Conservation (phyloP, 495 filamentous ascomycete genomes). For the Podospora sp. region DNA sequence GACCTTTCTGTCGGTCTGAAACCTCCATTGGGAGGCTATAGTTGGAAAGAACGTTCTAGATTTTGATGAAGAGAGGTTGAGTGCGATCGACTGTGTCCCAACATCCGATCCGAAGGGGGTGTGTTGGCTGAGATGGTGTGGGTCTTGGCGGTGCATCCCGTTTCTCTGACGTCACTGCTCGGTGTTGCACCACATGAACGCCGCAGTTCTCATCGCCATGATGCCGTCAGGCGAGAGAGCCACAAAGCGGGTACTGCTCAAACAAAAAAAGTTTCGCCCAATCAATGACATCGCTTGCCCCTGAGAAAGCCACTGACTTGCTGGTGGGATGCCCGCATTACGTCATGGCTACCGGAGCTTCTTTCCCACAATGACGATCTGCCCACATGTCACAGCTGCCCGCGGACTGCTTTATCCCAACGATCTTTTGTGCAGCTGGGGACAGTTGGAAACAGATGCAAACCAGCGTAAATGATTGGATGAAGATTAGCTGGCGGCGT, state of each 20-base stretch:
- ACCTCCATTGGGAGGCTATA: background rate
- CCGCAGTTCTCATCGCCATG: background rate
- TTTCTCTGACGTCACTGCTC: background rate
- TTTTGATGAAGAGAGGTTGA: background rate
- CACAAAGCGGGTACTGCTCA: no score
- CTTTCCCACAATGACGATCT: background rate
- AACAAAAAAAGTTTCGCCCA: background rate
- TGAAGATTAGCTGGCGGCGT: background rate
- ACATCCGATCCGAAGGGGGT: background rate
- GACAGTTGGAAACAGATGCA: background rate
- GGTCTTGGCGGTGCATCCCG: background rate
- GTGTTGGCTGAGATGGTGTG: background rate
- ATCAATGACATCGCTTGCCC: background rate
- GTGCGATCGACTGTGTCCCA: background rate
- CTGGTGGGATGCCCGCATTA: background rate
- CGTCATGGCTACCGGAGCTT: slow-evolving; percentile 17
- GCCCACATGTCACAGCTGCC: background rate
- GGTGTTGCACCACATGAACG: background rate
- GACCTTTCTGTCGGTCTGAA: slow-evolving; percentile 1
- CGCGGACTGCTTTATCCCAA: background rate
- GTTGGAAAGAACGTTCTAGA: background rate
- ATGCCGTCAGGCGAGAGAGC: slow-evolving; percentile 7
- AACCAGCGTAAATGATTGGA: background rate
- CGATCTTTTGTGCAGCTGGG: background rate
- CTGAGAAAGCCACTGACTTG: background rate